Percentiles rank a stretch among this genome's conserved stretches.
phyloP scores from a whole-genome alignment of 345 rosid species.

The Eucalyptus tenuipes region DNA sequence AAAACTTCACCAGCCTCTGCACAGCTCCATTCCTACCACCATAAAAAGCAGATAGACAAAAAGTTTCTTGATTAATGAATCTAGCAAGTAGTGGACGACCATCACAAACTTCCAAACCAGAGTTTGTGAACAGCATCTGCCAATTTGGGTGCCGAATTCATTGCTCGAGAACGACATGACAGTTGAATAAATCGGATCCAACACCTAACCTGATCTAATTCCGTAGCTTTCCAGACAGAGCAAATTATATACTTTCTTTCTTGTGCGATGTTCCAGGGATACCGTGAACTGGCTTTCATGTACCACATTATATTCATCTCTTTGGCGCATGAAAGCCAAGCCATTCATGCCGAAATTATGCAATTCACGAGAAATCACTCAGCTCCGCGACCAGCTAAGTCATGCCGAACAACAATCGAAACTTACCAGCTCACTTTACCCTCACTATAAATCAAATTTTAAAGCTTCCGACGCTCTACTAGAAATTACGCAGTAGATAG shows the following conservation, averaged over 20 bases:
- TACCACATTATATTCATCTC: background rate
- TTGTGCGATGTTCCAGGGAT: background rate
- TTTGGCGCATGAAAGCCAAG: background rate
- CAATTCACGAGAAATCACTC: background rate
- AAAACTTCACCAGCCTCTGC: slow-evolving; percentile 62
- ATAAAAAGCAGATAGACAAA: background rate
- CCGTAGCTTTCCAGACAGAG: background rate
- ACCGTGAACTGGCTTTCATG: background rate
- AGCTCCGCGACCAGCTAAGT: background rate
- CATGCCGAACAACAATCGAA: background rate
- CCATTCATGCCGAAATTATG: background rate
- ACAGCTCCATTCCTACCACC: slow-evolving; percentile 60
- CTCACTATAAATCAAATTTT: background rate
- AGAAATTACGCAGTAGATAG: background rate
- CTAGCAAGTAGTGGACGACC: background rate
- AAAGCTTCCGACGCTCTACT: background rate
- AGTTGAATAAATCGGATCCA: background rate
- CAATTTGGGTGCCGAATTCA: background rate
- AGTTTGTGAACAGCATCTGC: background rate
- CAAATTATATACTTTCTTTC: background rate
- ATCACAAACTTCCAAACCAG: background rate
- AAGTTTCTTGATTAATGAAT: background rate
- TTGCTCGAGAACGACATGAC: background rate
- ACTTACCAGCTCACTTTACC: rapidly evolving
- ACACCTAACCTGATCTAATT: background rate